A percentile compares a stretch with the other conserved stretches of the same genome.
phyloP scores from a whole-genome alignment of 75 land plant genomes.

The Adiantum capillusveneris region DNA sequence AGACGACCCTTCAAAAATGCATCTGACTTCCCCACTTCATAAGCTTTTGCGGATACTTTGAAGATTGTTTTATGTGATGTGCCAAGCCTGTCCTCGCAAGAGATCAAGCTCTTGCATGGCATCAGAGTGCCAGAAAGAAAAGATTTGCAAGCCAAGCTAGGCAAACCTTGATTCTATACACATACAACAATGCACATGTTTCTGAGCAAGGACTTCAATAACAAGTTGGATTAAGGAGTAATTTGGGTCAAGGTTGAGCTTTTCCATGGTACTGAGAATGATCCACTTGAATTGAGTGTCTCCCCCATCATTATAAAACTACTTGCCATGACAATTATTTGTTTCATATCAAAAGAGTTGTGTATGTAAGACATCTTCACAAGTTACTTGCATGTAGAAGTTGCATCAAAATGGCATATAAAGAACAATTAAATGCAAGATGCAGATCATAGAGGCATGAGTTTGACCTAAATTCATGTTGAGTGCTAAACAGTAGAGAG shows the following conservation, averaged over 20 bases:
- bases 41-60: constrained; percentile 15
- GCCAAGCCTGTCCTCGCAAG: background rate
- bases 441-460: too few relatives aligned
- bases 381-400: too few relatives aligned
- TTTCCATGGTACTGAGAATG: background rate
- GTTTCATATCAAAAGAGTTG: too few relatives aligned
- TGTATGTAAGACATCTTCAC: too few relatives aligned
- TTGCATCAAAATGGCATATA: too few relatives aligned
- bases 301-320: background rate
- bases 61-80: background rate
- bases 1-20: constrained; percentile 7
- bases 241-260: too few relatives aligned
- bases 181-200: too few relatives aligned
- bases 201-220: background rate
- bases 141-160: background rate
- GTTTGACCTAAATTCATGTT: too few relatives aligned
- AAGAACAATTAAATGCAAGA: too few relatives aligned
- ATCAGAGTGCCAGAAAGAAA: background rate
- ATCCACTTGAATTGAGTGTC: background rate
- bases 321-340: background rate
- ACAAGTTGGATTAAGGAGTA: background rate
- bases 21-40: constrained; percentile 35
- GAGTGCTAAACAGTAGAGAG: too few relatives aligned
- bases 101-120: background rate
- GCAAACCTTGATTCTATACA: too few relatives aligned